Evolutionary conservation across 306 rosid species (phyloP).

Genomic region (Mimosa bimucronata): DNA sequence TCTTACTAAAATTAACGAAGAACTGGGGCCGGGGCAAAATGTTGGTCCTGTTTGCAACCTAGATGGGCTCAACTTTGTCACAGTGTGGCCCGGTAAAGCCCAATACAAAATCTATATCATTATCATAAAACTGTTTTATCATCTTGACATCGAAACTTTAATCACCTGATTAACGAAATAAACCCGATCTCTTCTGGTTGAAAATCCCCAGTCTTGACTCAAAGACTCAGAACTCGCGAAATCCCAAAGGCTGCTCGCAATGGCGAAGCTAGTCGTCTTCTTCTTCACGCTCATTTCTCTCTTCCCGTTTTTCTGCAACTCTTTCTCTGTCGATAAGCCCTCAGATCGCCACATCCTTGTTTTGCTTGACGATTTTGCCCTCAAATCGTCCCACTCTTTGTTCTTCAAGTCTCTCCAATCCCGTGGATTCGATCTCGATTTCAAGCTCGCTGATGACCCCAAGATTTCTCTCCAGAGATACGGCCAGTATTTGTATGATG

Average conservation of each 20-base stretch:
- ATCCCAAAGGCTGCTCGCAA: constrained; percentile 42
- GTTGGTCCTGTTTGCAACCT: not conserved
- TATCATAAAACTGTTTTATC: not conserved
- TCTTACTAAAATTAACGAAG: not conserved
- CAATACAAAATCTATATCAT: not conserved
- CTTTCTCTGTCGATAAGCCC: constrained; percentile 77
- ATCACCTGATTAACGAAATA: not conserved
- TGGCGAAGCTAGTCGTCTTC: constrained; percentile 64
- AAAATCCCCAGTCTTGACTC: constrained; percentile 14
- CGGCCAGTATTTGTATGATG: constrained; percentile 87
- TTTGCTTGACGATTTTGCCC: constrained; percentile 80
- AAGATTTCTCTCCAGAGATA: constrained; percentile 77
- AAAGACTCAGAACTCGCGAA: constrained; percentile 19
- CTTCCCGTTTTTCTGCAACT: constrained; percentile 59
- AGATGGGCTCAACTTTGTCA: not conserved
- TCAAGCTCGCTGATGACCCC: constrained; percentile 94
- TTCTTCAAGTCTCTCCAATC: constrained; percentile 84
- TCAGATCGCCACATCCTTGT: constrained; percentile 82
- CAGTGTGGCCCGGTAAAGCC: not conserved
- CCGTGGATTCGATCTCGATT: constrained; percentile 89
- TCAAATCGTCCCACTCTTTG: constrained; percentile 86
- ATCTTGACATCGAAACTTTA: too few species aligned
- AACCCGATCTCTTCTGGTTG: not conserved
- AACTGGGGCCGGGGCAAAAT: not conserved
- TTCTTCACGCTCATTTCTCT: constrained; percentile 61